Evolutionary conservation across 805 yeast species (phyloP), one percentile per base, ranked within the genome.

Genomic region (Wickerhamiella siamensis): DNA sequence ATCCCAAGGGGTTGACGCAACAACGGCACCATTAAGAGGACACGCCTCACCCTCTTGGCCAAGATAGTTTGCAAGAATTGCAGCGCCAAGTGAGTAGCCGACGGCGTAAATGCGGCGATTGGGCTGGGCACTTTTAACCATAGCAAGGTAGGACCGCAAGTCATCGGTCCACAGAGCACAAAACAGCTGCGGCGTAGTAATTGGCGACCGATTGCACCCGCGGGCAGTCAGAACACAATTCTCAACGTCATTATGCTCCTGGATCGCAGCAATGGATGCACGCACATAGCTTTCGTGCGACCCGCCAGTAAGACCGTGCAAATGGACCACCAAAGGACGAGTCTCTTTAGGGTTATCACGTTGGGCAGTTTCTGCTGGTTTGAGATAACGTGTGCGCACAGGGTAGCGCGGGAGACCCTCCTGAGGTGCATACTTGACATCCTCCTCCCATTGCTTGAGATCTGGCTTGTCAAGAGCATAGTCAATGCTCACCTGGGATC

Each of bases 301-400:
- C 0, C 94, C 91, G 4, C 94, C 94, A 1, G 82, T 77, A 31
- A 83, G 69, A 0, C 94, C 94, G 55, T 83, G 94, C 33, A 80
- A 59, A 3, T 73, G 61, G 24, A 83, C 69, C 15, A 79, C 63
- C 53, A 83, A 64, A 2, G 93, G 93, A 38, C 58, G 67, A 2
- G 64, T 50, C 38, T 60, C 64, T 8, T 32, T 20, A 2, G 50
- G 46, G 16, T 61, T 62, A 14, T 43, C 64, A 39, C 51, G 50
- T 5, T 45, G 44, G 1, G 47, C 57, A 35, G 71, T 48, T 55
- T 79, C 88, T 2, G 42, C 59, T 36, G 57, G 72, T 48, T 47
- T 45, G 47, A 75, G 62, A 46, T 69, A 74, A 42, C 83, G 59
- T 1, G 83, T 74, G 47, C 74, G 60, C 1, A 66, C 61, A 24